These are phyloP conservation scores for Salisapilia sapeloensis DNA, from an alignment of 352 stramenopile species.

Conservation along the genomic window DNA sequence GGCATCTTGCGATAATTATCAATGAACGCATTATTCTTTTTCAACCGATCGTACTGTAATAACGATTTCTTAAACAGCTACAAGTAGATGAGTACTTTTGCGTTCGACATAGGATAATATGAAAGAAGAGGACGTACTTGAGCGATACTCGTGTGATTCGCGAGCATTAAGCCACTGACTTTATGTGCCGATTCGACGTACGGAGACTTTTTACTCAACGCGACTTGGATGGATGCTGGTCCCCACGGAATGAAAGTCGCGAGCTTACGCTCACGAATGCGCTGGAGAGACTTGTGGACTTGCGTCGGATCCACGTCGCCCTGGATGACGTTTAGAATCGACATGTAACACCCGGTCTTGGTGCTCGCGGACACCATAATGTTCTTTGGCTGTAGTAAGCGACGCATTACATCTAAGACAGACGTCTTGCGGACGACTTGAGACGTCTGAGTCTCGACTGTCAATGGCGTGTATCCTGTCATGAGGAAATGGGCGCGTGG, in stretches of 20 bases:
- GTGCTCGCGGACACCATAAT: conserved; percentile 98
- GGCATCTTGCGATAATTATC: conserved; percentile 97
- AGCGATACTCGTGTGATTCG: conserved; percentile 97
- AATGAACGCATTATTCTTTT: conserved; percentile 97
- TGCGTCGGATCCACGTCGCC: conserved; percentile 96
- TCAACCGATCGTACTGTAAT: conserved; percentile 94
- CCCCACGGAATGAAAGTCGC: conserved; percentile 98
- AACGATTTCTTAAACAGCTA: conserved; percentile 82
- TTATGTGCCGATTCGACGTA: conserved; percentile 97
- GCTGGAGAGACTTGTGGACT: conserved; percentile 97
- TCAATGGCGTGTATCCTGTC: conserved; percentile 98
- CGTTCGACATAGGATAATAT: not conserved
- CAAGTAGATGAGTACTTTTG: conserved; percentile 1
- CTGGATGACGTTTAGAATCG: conserved; percentile 99
- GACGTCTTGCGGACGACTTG: conserved; percentile 97
- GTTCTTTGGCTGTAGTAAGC: conserved; percentile 93
- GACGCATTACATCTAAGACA: conserved; percentile 98
- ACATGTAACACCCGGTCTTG: conserved; percentile 97
- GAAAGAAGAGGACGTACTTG: conserved; percentile 16
- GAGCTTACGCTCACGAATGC: conserved; percentile 94
- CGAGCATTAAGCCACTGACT: conserved; percentile 95
- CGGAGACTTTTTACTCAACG: conserved; percentile 92
- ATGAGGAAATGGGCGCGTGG: conserved; percentile 99
- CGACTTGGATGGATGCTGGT: conserved; percentile 97
- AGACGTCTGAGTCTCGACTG: conserved; percentile 81